phyloP scores from a whole-genome alignment of 2,329 filamentous ascomycete genomes.

The Microdochium nivale region DNA sequence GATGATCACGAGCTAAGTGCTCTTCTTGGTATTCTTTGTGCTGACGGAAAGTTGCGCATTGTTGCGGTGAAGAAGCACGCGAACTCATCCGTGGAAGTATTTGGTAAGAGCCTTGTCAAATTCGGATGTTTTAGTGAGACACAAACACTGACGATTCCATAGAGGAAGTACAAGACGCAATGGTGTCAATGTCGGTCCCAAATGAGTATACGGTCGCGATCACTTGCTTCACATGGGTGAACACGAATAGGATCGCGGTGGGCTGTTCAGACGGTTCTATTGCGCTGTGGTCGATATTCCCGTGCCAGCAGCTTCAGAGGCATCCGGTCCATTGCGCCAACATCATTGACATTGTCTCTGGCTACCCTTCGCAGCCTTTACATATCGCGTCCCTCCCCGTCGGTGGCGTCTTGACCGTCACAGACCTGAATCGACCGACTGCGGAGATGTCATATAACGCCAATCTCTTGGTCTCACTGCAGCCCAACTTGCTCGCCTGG shows the following conservation, averaged over 20 bases:
- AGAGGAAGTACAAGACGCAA: slow-evolving; percentile 36
- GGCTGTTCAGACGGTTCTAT: slow-evolving; percentile 50
- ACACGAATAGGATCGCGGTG: slow-evolving; percentile 43
- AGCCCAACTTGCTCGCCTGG: slow-evolving; percentile 45
- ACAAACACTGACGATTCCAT: slow-evolving; percentile 15
- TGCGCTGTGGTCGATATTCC: slow-evolving; percentile 46
- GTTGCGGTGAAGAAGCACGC: slow-evolving; percentile 27
- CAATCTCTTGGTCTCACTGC: slow-evolving; percentile 39
- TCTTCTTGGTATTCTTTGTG: slow-evolving; percentile 39
- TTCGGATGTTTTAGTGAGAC: slow-evolving; percentile 4
- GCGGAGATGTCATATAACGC: slow-evolving; percentile 45
- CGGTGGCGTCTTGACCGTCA: slow-evolving; percentile 41
- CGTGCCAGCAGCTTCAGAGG: slow-evolving; percentile 38
- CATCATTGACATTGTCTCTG: slow-evolving; percentile 45
- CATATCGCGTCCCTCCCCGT: slow-evolving; percentile 46
- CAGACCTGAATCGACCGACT: slow-evolving; percentile 44
- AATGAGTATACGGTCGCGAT: slow-evolving; percentile 39
- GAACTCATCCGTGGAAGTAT: not conserved
- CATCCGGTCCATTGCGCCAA: slow-evolving; percentile 44
- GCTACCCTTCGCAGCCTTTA: slow-evolving; percentile 47
- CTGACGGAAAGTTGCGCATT: slow-evolving; percentile 41
- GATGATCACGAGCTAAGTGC: slow-evolving; percentile 20
- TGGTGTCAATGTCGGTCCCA: slow-evolving; percentile 34
- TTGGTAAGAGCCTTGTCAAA: not conserved
- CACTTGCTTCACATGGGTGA: slow-evolving; percentile 46